These are phyloP conservation scores for Spathaspora hagerdaliae DNA, from an alignment of 805 yeast genomes.

Conservation along the genomic window DNA sequence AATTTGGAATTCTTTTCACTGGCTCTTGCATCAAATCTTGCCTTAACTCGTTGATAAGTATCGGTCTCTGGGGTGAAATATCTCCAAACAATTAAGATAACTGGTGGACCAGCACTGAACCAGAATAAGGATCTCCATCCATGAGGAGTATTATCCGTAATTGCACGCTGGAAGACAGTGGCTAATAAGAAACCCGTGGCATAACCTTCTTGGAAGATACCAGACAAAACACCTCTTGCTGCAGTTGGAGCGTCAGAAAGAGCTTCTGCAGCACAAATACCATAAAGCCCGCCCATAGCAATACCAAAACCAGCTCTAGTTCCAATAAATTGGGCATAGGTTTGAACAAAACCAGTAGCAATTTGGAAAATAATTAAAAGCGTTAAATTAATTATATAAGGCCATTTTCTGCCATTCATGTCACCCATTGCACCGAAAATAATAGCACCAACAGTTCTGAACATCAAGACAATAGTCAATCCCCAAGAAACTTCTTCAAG, in stretches of 20 bases:
- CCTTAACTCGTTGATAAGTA: constrained; percentile 29
- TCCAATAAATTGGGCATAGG: constrained; percentile 53
- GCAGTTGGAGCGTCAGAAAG: constrained; percentile 49
- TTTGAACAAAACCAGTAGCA: constrained; percentile 59
- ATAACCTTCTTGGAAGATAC: too few relatives aligned
- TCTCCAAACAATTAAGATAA: constrained; percentile 30
- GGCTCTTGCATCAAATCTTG: constrained; percentile 12
- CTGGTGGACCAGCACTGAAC: constrained; percentile 52
- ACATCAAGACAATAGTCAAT: constrained; percentile 62
- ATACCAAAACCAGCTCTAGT: constrained; percentile 63
- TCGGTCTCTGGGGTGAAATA: constrained; percentile 41
- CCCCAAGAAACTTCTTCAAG: constrained; percentile 61
- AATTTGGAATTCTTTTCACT: constrained; percentile 11
- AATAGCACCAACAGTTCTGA: constrained; percentile 62
- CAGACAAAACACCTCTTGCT: constrained; percentile 59
- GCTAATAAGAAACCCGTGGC: constrained; percentile 65
- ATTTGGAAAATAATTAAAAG: constrained; percentile 52
- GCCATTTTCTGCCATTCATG: constrained; percentile 58
- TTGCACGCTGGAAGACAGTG: constrained; percentile 61
- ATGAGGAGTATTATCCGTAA: constrained; percentile 37
- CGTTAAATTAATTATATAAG: constrained; percentile 43
- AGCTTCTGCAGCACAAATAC: too few relatives aligned
- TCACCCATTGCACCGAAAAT: constrained; percentile 58
- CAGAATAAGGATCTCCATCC: constrained; percentile 63
- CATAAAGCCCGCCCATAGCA: constrained; percentile 55